Evolutionary conservation across 768 basidiomycete species (phyloP).

Genomic region (Suillus occidentalis): DNA sequence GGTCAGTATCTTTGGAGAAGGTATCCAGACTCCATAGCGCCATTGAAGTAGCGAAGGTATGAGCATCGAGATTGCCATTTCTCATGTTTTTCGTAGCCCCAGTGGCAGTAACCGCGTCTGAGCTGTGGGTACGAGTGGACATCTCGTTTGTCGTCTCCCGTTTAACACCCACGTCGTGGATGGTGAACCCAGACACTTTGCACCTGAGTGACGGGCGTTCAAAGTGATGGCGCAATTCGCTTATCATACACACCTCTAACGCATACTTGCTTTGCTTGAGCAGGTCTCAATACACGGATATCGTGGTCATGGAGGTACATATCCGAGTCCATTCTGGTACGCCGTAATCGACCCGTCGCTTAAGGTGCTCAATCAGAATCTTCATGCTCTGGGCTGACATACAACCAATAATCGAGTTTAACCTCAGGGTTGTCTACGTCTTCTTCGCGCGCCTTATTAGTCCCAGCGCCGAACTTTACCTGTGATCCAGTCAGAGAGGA

Average conservation of each 20-base stretch:
- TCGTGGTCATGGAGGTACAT: not conserved
- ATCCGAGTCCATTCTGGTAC: not conserved
- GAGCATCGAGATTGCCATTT: not conserved
- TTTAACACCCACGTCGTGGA: constrained; percentile 27
- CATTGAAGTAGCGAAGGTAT: too few relatives aligned
- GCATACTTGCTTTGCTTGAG: constrained; percentile 18
- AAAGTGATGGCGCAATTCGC: constrained; percentile 30
- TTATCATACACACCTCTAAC: constrained; percentile 25
- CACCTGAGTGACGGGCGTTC: constrained; percentile 22
- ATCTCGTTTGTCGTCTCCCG: constrained; percentile 14
- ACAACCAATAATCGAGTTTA: constrained; percentile 18
- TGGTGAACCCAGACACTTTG: constrained; percentile 16
- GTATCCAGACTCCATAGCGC: too few relatives aligned
- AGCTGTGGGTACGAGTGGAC: constrained; percentile 28
- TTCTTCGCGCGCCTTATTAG: not conserved
- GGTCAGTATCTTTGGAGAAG: not conserved
- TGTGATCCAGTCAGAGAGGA: constrained; percentile 20
- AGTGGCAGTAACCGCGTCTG: constrained; percentile 28
- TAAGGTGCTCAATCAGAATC: constrained; percentile 13
- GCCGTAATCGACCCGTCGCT: not conserved
- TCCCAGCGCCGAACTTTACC: not conserved
- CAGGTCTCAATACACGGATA: not conserved
- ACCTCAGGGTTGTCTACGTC: constrained; percentile 18
- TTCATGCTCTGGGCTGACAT: constrained; percentile 2
- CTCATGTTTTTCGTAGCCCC: constrained; percentile 15